Evolutionary conservation across 345 rosid species (phyloP).

Genomic region (Acer campestre): DNA sequence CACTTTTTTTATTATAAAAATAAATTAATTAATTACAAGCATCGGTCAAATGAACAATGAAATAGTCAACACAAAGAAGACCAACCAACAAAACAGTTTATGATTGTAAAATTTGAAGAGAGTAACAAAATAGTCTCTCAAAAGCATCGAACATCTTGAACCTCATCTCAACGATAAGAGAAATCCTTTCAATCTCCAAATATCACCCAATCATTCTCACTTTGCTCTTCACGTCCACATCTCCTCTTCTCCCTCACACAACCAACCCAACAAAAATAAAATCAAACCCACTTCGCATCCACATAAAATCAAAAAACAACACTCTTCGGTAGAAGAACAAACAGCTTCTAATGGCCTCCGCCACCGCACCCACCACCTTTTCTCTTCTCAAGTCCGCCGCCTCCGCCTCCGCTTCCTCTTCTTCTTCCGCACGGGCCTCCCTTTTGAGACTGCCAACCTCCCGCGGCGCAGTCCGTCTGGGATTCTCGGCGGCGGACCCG

Average conservation of each 20-base stretch:
- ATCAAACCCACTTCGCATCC: neutral
- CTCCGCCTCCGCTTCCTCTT: conserved; percentile 30
- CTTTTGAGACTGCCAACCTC: conserved; percentile 43
- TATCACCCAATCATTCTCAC: conserved; percentile 34
- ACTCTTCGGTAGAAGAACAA: neutral
- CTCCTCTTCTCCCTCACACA: conserved; percentile 21
- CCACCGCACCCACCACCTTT: conserved; percentile 64
- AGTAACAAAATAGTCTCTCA: neutral
- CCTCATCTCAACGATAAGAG: conserved; percentile 77
- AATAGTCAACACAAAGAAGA: neutral
- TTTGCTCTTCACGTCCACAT: conserved; percentile 46
- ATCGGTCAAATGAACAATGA: too few relatives aligned
- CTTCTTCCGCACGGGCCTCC: conserved; percentile 42
- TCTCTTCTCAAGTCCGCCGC: conserved; percentile 64
- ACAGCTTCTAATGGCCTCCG: conserved; percentile 50
- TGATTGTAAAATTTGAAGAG: too few relatives aligned
- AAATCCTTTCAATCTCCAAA: conserved; percentile 26
- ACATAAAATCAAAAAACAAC: neutral
- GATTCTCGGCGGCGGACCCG: conserved; percentile 65
- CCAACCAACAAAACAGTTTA: too few relatives aligned
- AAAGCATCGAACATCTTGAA: conserved; percentile 42
- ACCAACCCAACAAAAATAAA: neutral
- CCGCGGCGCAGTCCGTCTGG: conserved; percentile 47
- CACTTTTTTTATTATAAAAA: too few relatives aligned
- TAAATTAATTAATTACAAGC: too few relatives aligned